phyloP scores from a whole-genome alignment of 108 stramenopile genomes.

The Skeletonema potamos region DNA sequence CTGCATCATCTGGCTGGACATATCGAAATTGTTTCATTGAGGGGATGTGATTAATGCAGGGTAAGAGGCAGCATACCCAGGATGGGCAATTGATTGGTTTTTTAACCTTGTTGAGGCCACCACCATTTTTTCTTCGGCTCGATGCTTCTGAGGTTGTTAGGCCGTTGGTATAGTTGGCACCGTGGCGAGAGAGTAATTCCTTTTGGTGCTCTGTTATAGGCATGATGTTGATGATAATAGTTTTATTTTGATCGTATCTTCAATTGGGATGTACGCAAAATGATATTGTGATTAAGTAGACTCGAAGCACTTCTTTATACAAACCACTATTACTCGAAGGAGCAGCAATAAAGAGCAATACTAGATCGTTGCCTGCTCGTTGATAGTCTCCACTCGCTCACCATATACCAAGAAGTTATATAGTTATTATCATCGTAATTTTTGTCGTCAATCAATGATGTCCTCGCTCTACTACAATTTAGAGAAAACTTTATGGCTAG shows the following conservation, averaged over 20 bases:
- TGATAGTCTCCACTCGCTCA: too few species aligned
- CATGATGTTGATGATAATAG: conserved; percentile 24
- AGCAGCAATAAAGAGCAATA: too few species aligned
- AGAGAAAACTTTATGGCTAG: too few species aligned
- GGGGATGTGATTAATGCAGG: conserved; percentile 80
- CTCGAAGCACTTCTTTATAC: too few species aligned
- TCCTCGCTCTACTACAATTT: too few species aligned
- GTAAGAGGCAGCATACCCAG: conserved; percentile 80
- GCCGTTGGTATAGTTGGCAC: conserved; percentile 40
- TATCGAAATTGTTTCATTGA: conserved; percentile 75
- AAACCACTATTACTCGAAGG: too few species aligned
- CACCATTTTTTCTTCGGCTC: conserved; percentile 41
- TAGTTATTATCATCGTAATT: too few species aligned
- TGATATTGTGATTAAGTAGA: too few species aligned
- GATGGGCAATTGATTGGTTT: conserved; percentile 80
- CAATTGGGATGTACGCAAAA: too few species aligned
- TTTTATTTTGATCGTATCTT: not conserved
- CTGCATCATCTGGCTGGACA: conserved; percentile 83
- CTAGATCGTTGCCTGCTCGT: too few species aligned
- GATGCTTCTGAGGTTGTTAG: conserved; percentile 66
- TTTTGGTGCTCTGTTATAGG: conserved; percentile 36
- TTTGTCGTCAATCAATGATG: too few species aligned
- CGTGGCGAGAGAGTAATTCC: conserved; percentile 23
- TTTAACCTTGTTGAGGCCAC: conserved; percentile 55
- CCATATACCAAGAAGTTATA: too few species aligned